phyloP scores from a whole-genome alignment of 495 filamentous ascomycete genomes.

The Acidiella bohemica region DNA sequence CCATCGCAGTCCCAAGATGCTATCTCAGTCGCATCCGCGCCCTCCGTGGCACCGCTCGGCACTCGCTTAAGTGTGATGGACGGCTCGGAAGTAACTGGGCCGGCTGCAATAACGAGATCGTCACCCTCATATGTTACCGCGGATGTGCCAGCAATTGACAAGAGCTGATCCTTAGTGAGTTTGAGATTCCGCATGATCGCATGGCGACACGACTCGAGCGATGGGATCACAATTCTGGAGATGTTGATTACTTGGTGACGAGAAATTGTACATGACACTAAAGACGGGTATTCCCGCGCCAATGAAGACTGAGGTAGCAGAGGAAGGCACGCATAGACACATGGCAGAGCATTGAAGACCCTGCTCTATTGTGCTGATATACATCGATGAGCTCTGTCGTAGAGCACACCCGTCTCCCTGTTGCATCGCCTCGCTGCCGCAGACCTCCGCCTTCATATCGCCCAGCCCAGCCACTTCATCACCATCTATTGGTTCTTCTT shows the following conservation, averaged over 20 bases:
- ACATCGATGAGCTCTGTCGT: too few species aligned
- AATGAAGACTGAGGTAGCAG: too few species aligned
- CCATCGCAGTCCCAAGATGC: conserved; percentile 75
- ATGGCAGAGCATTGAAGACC: too few species aligned
- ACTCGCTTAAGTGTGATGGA: conserved; percentile 27
- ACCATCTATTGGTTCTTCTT: conserved; percentile 42
- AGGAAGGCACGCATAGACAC: too few species aligned
- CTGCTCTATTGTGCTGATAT: too few species aligned
- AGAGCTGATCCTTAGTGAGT: conserved; percentile 15
- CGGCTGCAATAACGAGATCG: conserved; percentile 26
- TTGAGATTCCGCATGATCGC: conserved; percentile 28
- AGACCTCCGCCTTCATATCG: neutral
- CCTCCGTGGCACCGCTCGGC: conserved; percentile 4
- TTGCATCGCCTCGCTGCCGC: neutral
- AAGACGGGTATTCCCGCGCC: too few species aligned
- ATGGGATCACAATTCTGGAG: too few species aligned
- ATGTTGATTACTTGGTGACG: too few species aligned
- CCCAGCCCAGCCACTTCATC: neutral
- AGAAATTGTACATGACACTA: too few species aligned
- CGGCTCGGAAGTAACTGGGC: conserved; percentile 21
- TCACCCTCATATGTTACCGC: conserved; percentile 26
- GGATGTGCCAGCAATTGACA: conserved; percentile 7
- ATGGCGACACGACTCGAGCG: too few species aligned
- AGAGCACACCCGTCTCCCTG: too few species aligned
- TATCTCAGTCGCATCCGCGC: conserved; percentile 31